Evolutionary conservation across 148 eudicot species (phyloP).

Genomic region (Vaccinium myrtillus): DNA sequence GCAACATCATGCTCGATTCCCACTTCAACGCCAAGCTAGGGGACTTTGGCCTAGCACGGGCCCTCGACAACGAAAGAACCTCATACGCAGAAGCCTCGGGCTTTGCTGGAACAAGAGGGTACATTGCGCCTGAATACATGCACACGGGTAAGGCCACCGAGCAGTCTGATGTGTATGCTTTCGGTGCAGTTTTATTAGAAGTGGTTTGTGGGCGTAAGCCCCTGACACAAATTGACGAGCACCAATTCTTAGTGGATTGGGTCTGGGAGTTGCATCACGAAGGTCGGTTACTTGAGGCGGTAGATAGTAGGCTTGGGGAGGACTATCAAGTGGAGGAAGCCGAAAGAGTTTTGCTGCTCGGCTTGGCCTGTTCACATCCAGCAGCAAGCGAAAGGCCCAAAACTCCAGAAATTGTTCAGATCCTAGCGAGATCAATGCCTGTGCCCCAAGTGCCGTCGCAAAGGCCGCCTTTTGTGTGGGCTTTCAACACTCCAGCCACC

Average conservation of each 20-base stretch:
- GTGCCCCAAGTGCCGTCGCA: conserved; percentile 58
- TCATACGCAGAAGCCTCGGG: conserved; percentile 72
- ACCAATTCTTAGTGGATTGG: conserved; percentile 61
- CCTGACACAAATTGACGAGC: conserved; percentile 46
- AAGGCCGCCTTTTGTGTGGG: conserved; percentile 83
- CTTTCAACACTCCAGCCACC: conserved; percentile 29
- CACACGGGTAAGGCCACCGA: conserved; percentile 76
- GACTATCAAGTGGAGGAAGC: conserved; percentile 57
- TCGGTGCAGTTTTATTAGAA: conserved; percentile 41
- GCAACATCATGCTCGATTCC: conserved; percentile 80
- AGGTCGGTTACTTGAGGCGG: conserved; percentile 49
- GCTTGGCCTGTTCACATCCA: conserved; percentile 77
- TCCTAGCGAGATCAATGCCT: conserved; percentile 48
- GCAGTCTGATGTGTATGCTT: conserved; percentile 41
- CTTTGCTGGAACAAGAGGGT: conserved; percentile 73
- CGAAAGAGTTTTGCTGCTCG: conserved; percentile 53
- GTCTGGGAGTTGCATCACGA: conserved; percentile 79
- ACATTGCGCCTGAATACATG: conserved; percentile 87
- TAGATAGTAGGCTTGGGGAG: conserved; percentile 49
- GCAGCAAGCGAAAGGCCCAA: conserved; percentile 57
- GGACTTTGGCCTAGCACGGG: conserved; percentile 87
- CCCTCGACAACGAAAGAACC: conserved; percentile 63
- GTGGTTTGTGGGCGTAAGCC: conserved; percentile 67
- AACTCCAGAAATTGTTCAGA: conserved; percentile 49
- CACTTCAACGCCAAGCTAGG: conserved; percentile 75